These are phyloP conservation scores for Floccularia luteovirens DNA, from an alignment of 768 basidiomycete species.

Conservation along the genomic window DNA sequence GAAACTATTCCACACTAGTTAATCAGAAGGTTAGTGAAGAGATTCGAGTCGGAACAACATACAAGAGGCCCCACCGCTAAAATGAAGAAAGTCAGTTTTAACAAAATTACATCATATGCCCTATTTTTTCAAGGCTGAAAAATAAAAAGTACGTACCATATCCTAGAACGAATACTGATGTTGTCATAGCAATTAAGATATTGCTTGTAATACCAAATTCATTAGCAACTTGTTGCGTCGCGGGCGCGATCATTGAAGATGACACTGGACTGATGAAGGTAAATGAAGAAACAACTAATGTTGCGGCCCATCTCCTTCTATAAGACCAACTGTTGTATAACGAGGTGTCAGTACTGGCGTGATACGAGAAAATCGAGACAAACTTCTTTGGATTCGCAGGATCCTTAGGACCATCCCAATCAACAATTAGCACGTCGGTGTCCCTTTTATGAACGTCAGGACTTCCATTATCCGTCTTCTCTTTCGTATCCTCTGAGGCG, in stretches of 20 bases:
- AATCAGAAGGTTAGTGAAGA: background rate
- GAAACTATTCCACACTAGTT: slow-evolving; percentile 19
- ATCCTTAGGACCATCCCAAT: slow-evolving; percentile 60
- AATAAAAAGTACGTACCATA: slow-evolving; percentile 35
- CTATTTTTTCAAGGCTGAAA: background rate
- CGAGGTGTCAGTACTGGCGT: background rate
- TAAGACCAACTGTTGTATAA: slow-evolving; percentile 40
- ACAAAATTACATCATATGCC: background rate
- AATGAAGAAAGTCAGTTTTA: too few species aligned
- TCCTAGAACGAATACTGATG: slow-evolving; percentile 44
- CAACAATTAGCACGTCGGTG: slow-evolving; percentile 30
- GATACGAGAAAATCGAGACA: slow-evolving; percentile 5
- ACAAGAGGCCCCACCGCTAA: slow-evolving; percentile 47
- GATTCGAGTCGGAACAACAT: slow-evolving; percentile 6
- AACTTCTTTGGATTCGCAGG: slow-evolving; percentile 54
- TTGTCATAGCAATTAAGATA: slow-evolving; percentile 46
- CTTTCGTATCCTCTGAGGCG: background rate
- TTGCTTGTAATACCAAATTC: slow-evolving; percentile 48
- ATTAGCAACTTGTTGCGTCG: slow-evolving; percentile 37
- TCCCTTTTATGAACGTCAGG: background rate
- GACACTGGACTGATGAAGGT: slow-evolving; percentile 65
- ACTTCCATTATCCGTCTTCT: background rate
- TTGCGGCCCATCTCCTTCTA: slow-evolving; percentile 56
- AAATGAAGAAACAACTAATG: slow-evolving; percentile 56
- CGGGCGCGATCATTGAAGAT: slow-evolving; percentile 72